Conservation (phyloP, 148 eudicot genomes). For the Polygonum aviculare region DNA sequence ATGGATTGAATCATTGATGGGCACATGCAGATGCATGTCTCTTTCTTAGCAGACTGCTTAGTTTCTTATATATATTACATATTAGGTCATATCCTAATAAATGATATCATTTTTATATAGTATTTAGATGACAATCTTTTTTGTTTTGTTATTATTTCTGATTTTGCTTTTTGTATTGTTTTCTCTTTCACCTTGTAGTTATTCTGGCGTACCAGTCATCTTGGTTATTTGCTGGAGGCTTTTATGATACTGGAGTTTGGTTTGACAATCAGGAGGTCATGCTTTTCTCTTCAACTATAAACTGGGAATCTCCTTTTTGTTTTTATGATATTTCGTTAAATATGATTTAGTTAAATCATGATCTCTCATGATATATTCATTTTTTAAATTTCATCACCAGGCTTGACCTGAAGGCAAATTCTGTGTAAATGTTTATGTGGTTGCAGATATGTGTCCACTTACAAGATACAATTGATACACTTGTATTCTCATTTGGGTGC, state of each 20-base stretch:
- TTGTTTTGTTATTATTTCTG: background rate
- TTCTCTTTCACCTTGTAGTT: constrained; percentile 34
- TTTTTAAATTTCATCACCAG: background rate
- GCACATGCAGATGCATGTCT: background rate
- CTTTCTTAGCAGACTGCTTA: background rate
- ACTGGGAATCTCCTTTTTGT: background rate
- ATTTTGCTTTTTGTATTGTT: background rate
- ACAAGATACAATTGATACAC: constrained; percentile 70
- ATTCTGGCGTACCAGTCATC: constrained; percentile 69
- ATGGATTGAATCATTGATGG: background rate
- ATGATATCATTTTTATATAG: background rate
- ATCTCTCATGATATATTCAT: background rate
- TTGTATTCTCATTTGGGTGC: constrained; percentile 73
- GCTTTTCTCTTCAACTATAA: constrained; percentile 1
- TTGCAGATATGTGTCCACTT: constrained; percentile 71
- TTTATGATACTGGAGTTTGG: constrained; percentile 86
- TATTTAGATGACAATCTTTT: background rate
- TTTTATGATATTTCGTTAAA: background rate
- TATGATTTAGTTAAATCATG: background rate
- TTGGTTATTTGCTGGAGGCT: constrained; percentile 83
- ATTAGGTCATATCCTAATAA: background rate
- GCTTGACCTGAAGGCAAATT: constrained; percentile 5
- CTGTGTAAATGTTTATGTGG: constrained; percentile 10
- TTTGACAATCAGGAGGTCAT: constrained; percentile 70
- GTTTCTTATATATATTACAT: background rate